Base-by-base conservation (phyloP, 768 basidiomycete species). In the Agrocybe praecox region DNA sequence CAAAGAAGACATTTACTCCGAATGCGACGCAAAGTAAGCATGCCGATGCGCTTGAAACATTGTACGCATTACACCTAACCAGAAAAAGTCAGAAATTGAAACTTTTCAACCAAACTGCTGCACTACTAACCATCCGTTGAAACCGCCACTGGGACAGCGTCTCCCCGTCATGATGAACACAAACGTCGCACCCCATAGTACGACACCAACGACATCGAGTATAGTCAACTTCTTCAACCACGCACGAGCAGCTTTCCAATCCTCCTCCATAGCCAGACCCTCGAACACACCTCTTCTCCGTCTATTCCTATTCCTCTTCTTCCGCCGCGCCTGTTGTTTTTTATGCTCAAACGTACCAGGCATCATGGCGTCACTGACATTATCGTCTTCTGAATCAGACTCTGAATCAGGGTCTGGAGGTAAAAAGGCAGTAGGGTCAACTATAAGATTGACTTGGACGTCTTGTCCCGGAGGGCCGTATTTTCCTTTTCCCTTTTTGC, bases 391-490 rank as follows among this genome's bases (percentile, higher is more conserved):
- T 15, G 62, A 68, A 8, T 70, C 70, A 24, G 71, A 74, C 1
- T 76, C 74, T 0, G 76, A 75, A 18, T 45, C 26, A 2, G 75
- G 78, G 0, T 74, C 71, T 12, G 71, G 72, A 17, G 65, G 67
- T 26, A 74, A 75, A 57, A 90, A 86, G 56, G 82, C 80, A 7
- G 74, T 74, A 7, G 88, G 88, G 62, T 89, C 87, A 26, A 89
- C 85, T 57, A 89, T 89, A 45, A 89, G 74, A 68, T 90, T 90
- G 49, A 89, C 86, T 57, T 90, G 88, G 2, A 90, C 83, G 62
- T 82, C 81, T 6, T 79, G 77, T 11, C 65, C 69, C 6, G 62
- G 73, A 12, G 71, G 71, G 33, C 73, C 72, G 33, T 56, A 59
- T 46, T 54, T 32, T 70, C 44, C 42, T 43, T 23, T 36, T 29